These are phyloP conservation scores for Nephelium lappaceum DNA, from an alignment of 345 rosid genomes.

Conservation along the genomic window DNA sequence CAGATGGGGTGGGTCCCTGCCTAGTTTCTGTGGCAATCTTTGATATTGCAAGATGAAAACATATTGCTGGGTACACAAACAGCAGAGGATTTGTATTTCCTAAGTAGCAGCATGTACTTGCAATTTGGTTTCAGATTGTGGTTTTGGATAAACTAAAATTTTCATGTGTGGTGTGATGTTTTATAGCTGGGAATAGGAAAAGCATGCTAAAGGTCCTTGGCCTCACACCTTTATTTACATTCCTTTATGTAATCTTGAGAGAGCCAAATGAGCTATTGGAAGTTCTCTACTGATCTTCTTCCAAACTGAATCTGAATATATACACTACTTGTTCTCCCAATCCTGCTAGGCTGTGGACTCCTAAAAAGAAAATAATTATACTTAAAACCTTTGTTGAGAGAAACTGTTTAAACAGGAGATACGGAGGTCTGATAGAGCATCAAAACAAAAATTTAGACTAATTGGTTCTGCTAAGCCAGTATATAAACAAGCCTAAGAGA, in stretches of 20 bases:
- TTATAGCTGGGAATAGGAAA: not conserved
- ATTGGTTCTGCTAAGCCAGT: not conserved
- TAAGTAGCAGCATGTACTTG: not conserved
- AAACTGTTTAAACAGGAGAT: not conserved
- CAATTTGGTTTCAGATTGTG: not conserved
- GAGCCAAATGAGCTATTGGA: not conserved
- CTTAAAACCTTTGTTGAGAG: not conserved
- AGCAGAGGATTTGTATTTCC: not conserved
- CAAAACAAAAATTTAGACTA: not conserved
- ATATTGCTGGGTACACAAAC: not conserved
- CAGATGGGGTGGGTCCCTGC: too few species aligned
- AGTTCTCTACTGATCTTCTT: not conserved
- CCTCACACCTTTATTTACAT: not conserved
- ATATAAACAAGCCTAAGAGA: not conserved
- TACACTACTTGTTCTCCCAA: not conserved
- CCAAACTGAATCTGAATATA: not conserved
- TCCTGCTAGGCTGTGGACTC: not conserved
- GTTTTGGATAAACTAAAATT: not conserved
- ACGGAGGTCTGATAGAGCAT: not conserved
- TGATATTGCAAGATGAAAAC: too few species aligned
- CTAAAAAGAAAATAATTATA: not conserved
- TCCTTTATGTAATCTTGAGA: not conserved
- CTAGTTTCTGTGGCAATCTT: too few species aligned
- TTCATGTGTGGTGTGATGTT: not conserved
- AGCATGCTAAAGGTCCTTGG: too few species aligned